Conservation (phyloP, 495 filamentous ascomycete genomes). For the Pseudevernia furfuracea region DNA sequence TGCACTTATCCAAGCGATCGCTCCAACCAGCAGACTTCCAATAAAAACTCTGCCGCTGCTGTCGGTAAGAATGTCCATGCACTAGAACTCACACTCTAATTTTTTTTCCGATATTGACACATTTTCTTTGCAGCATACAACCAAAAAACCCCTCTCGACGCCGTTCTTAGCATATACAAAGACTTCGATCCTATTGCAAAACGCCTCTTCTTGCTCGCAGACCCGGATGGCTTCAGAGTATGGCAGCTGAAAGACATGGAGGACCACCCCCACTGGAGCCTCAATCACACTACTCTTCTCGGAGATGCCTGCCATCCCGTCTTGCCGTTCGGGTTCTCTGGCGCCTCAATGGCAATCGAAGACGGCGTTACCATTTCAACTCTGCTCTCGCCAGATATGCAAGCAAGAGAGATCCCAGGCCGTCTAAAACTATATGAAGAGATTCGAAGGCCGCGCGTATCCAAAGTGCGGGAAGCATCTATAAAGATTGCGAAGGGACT, state of each 20-base stretch:
- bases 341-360: conserved; percentile 2
- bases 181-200: not conserved
- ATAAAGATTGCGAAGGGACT: not conserved
- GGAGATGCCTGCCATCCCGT: not conserved
- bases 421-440: not conserved
- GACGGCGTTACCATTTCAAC: not conserved
- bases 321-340: not conserved
- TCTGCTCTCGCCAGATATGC: not conserved
- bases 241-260: conserved; percentile 6
- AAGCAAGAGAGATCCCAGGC: not conserved
- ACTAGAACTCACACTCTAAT: not conserved
- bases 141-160: not conserved
- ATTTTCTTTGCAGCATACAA: not conserved
- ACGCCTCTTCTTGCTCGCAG: not conserved
- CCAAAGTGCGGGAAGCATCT: not conserved
- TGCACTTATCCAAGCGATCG: not conserved
- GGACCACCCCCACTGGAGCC: not conserved
- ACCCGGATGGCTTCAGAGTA: conserved; percentile 2
- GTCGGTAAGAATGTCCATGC: not conserved
- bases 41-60: not conserved
- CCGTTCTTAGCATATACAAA: not conserved
- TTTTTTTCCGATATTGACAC: not conserved
- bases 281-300: not conserved
- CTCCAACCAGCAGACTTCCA: not conserved
- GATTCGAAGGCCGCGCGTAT: not conserved